These are phyloP conservation scores for Apiospora arundinis DNA, from an alignment of 2,329 filamentous ascomycete genomes.

Conservation along the genomic window DNA sequence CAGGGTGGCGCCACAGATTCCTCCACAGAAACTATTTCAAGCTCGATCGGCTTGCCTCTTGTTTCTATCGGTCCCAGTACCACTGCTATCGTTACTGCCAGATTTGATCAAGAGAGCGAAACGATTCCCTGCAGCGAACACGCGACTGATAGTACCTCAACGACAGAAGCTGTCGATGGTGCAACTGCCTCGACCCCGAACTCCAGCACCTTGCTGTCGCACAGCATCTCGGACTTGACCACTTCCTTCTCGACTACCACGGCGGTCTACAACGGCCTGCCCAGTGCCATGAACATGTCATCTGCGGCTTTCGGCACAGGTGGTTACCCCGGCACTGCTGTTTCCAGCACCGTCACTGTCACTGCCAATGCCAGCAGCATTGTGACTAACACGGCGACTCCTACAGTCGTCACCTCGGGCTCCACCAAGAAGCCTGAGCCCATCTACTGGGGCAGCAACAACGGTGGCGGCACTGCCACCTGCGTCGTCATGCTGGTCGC, in stretches of 20 bases:
- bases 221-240: constrained; percentile 13
- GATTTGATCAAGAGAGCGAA: background rate
- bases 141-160: background rate
- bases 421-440: constrained; percentile 25
- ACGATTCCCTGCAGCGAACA: background rate
- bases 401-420: constrained; percentile 5
- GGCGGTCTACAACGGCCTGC: background rate
- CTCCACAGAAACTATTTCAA: background rate
- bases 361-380: constrained; percentile 10
- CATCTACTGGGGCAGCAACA: constrained; percentile 23
- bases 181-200: background rate
- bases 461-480: constrained; percentile 17
- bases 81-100: constrained; percentile 15
- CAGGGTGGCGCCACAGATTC: background rate
- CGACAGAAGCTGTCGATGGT: constrained; percentile 1
- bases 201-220: constrained; percentile 6
- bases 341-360: constrained; percentile 15
- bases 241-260: background rate
- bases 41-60: background rate
- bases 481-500: constrained; percentile 26
- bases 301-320: constrained; percentile 3
- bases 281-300: constrained; percentile 17
- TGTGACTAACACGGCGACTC: constrained; percentile 1
- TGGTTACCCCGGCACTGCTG: constrained; percentile 17
- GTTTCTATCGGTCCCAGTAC: constrained; percentile 2